These are phyloP conservation scores for Rostrohypoxylon terebratum DNA, from an alignment of 495 filamentous ascomycete species.

Conservation along the genomic window DNA sequence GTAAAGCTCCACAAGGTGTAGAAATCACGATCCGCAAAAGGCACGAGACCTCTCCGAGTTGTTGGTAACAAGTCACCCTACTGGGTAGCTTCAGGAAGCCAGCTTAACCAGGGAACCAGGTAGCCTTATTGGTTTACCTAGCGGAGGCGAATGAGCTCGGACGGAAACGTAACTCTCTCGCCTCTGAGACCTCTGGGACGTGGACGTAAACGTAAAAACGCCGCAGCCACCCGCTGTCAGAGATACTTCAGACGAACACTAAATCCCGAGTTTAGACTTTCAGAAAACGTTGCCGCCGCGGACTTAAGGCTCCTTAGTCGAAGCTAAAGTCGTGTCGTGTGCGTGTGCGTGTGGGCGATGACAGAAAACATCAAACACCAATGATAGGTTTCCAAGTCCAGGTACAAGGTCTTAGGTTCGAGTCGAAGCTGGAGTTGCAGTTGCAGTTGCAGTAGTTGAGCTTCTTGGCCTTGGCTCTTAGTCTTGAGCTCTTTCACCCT, in stretches of 20 bases:
- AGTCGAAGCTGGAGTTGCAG: not conserved
- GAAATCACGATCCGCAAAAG: constrained; percentile 10
- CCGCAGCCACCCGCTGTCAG: constrained; percentile 26
- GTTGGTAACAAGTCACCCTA: constrained; percentile 20
- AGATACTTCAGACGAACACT: constrained; percentile 23
- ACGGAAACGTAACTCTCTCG: constrained; percentile 26
- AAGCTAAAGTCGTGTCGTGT: constrained; percentile 9
- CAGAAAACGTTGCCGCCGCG: constrained; percentile 7
- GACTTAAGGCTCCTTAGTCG: not conserved
- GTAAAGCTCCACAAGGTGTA: constrained; percentile 10
- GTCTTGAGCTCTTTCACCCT: not conserved
- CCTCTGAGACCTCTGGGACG: too few relatives aligned
- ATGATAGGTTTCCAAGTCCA: not conserved
- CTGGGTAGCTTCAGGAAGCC: too few relatives aligned
- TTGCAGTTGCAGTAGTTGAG: not conserved
- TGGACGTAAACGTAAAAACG: constrained; percentile 11
- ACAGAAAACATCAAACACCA: not conserved
- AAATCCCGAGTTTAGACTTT: constrained; percentile 4
- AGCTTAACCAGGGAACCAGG: too few relatives aligned
- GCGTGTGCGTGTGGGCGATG: constrained; percentile 11
- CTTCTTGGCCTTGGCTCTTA: too few relatives aligned
- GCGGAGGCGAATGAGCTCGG: constrained; percentile 28
- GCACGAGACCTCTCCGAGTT: constrained; percentile 34
- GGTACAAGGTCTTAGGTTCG: too few relatives aligned
- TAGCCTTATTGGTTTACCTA: too few relatives aligned